These are phyloP conservation scores for Tephrocybe rancida DNA, from an alignment of 768 basidiomycete species.

Conservation along the genomic window DNA sequence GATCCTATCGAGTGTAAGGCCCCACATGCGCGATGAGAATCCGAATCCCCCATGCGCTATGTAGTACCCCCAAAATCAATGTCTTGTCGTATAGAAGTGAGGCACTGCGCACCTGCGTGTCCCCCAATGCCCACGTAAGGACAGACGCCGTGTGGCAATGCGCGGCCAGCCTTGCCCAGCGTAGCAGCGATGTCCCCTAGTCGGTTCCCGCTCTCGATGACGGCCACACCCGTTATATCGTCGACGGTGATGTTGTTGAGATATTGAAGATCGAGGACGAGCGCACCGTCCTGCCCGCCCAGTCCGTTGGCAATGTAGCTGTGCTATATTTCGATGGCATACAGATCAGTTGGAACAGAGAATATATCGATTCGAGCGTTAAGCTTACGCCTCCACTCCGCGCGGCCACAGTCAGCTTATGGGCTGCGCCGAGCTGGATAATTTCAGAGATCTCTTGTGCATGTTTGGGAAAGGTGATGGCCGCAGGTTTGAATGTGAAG, in stretches of 20 bases:
- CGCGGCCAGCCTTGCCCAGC: conserved; percentile 40
- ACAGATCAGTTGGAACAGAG: neutral
- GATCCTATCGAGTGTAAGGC: conserved; percentile 50
- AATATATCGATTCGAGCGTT: too few relatives aligned
- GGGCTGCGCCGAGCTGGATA: conserved; percentile 32
- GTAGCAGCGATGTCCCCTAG: conserved; percentile 47
- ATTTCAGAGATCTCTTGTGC: conserved; percentile 36
- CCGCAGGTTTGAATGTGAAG: conserved; percentile 38
- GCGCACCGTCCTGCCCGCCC: conserved; percentile 41
- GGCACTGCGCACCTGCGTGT: conserved; percentile 48
- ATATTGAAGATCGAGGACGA: conserved; percentile 48
- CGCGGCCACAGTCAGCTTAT: conserved; percentile 39
- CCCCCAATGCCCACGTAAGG: conserved; percentile 54
- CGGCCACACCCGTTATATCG: conserved; percentile 33
- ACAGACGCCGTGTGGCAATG: conserved; percentile 54
- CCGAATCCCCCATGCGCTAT: conserved; percentile 51
- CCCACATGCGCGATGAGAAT: conserved; percentile 49
- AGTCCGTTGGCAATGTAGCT: conserved; percentile 53
- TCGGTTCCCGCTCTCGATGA: conserved; percentile 45
- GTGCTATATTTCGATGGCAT: conserved; percentile 31
- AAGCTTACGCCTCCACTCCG: conserved; percentile 45
- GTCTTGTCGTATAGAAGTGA: too few relatives aligned
- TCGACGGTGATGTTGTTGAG: conserved; percentile 42
- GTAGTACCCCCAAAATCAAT: neutral
- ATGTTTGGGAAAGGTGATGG: conserved; percentile 36